Conservation (phyloP, 2,329 filamentous ascomycete species). For the Talaromyces sp. region DNA sequence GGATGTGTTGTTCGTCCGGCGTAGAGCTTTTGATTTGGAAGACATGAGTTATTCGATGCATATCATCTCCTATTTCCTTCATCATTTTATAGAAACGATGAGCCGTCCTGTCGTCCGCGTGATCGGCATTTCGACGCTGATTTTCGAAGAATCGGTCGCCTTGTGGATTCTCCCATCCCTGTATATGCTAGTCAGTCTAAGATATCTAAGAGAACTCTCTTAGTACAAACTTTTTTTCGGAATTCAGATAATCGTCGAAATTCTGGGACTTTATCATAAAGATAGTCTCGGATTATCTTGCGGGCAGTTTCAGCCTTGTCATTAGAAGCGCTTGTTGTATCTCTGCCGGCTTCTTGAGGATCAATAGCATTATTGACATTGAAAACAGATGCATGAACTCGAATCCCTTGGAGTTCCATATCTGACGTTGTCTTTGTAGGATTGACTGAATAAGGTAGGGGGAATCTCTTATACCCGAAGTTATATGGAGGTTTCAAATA, state of each 20-base stretch:
- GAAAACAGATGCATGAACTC: background rate
- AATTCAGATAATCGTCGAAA: background rate
- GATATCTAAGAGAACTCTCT: background rate
- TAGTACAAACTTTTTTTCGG: background rate
- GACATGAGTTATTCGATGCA: slow-evolving; percentile 2
- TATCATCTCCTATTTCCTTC: slow-evolving; percentile 1
- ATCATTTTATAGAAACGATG: slow-evolving; percentile 3
- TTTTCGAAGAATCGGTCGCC: background rate
- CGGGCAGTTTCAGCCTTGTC: background rate
- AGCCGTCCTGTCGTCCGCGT: background rate
- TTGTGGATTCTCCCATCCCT: background rate
- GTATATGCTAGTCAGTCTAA: background rate
- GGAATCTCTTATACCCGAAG: background rate
- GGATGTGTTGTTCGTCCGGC: slow-evolving; percentile 22
- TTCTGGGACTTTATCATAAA: slow-evolving; percentile 1
- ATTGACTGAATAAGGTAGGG: background rate
- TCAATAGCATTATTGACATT: no score
- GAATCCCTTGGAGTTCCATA: background rate
- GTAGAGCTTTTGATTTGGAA: slow-evolving; percentile 9
- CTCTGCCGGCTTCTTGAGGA: no score
- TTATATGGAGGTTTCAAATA: background rate
- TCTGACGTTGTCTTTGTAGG: background rate
- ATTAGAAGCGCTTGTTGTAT: background rate
- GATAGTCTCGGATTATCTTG: background rate
- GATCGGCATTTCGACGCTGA: background rate